phyloP scores from a whole-genome alignment of 495 filamentous ascomycete species.

The Clohesyomyces aquaticus region DNA sequence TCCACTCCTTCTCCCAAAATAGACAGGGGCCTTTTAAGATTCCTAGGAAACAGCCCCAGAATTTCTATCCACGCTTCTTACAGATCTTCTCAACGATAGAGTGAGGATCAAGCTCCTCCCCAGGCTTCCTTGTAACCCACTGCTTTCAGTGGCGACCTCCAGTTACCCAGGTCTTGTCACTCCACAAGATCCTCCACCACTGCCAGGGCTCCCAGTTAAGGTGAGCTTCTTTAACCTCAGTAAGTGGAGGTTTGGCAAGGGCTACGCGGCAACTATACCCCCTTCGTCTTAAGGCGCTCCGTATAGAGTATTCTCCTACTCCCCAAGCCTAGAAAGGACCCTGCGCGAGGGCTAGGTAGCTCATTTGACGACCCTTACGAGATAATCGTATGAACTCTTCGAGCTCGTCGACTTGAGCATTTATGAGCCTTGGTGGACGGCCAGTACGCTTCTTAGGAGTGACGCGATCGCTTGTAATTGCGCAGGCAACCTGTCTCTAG shows the following conservation, averaged over 20 bases:
- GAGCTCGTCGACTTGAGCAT: neutral
- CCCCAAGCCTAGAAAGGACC: too few species aligned
- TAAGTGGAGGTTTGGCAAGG: neutral
- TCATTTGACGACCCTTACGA: too few species aligned
- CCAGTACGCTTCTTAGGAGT: neutral
- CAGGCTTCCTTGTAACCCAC: neutral
- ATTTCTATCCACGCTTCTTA: neutral
- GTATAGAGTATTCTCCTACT: neutral
- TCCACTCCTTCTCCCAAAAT: too few species aligned
- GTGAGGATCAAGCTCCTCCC: neutral
- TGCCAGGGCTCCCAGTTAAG: neutral
- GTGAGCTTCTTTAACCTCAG: neutral
- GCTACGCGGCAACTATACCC: neutral
- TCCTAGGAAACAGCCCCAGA: neutral
- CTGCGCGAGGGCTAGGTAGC: too few species aligned
- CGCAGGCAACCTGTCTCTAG: neutral
- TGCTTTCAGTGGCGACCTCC: neutral
- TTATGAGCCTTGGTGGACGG: neutral
- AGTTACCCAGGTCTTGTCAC: too few species aligned
- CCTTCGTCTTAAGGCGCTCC: neutral
- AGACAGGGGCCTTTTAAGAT: neutral
- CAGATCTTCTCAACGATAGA: neutral
- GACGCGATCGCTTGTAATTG: constrained; percentile 1
- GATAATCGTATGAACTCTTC: too few species aligned
- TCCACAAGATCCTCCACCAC: constrained; percentile 1